Evolutionary conservation across 306 rosid species (phyloP).

Genomic region (Cucumis hystrix): DNA sequence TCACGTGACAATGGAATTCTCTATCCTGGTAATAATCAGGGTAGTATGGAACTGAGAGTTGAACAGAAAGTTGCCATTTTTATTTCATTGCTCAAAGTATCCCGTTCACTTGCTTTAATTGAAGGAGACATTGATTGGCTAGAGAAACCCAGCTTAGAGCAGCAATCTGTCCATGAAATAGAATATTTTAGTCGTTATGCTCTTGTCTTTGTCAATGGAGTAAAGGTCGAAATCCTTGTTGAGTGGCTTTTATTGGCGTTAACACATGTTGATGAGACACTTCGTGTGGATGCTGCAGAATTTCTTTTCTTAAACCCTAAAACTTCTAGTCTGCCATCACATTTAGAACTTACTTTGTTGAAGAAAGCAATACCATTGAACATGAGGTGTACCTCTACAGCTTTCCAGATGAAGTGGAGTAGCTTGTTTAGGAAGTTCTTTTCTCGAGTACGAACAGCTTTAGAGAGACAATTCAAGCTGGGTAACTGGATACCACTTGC

Average conservation of each 20-base stretch:
- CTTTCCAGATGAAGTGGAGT: conserved; percentile 98
- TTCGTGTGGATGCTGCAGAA: conserved; percentile 96
- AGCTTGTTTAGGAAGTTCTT: conserved; percentile 90
- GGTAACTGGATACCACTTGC: conserved; percentile 63
- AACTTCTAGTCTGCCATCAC: conserved; percentile 85
- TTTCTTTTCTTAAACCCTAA: conserved; percentile 81
- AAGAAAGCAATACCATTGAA: conserved; percentile 84
- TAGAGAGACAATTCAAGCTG: conserved; percentile 88
- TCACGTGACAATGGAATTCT: conserved; percentile 25
- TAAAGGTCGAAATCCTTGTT: conserved; percentile 53
- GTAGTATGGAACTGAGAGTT: conserved; percentile 40
- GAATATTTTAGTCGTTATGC: conserved; percentile 30
- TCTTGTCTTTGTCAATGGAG: conserved; percentile 64
- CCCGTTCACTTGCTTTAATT: conserved; percentile 79
- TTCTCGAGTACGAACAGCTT: conserved; percentile 80
- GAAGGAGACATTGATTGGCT: conserved; percentile 89
- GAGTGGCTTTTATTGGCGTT: conserved; percentile 83
- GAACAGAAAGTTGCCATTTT: conserved; percentile 88
- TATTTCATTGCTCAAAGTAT: conserved; percentile 88
- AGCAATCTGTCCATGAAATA: conserved; percentile 16
- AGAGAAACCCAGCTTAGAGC: conserved; percentile 19
- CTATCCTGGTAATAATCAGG: conserved; percentile 29
- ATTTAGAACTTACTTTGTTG: conserved; percentile 69
- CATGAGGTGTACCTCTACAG: conserved; percentile 91
- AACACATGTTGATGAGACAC: conserved; percentile 85